A percentile compares a stretch with the other conserved stretches of the same genome.
phyloP scores from a whole-genome alignment of 208 protist genomes.

The Spongospora subterranea region DNA sequence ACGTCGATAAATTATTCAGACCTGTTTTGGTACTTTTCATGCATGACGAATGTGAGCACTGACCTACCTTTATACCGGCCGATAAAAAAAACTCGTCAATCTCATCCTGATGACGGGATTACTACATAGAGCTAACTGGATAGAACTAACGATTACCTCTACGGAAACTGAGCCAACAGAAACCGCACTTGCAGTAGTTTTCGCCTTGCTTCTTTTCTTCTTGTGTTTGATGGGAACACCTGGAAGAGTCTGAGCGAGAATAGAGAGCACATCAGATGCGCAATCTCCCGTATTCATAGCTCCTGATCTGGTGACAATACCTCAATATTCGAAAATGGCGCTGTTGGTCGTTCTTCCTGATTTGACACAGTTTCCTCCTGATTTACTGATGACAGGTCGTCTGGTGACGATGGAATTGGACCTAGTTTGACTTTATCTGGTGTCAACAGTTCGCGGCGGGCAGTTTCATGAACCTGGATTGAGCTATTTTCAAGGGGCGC shows the following conservation, averaged over 20 bases:
- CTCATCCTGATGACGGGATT: background rate
- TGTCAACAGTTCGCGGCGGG: background rate
- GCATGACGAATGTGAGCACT: background rate
- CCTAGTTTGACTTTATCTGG: background rate
- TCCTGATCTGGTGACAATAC: too few relatives aligned
- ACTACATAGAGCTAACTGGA: background rate
- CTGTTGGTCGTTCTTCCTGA: background rate
- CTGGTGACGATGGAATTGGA: too few relatives aligned
- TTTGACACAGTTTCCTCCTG: background rate
- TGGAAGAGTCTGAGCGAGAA: too few relatives aligned
- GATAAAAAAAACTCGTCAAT: background rate
- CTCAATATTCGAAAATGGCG: too few relatives aligned
- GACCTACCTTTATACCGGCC: background rate
- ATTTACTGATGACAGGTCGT: background rate
- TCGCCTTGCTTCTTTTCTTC: too few relatives aligned
- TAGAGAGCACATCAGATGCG: too few relatives aligned
- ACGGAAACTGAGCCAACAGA: too few relatives aligned
- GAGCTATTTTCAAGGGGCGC: background rate
- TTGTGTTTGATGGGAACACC: too few relatives aligned
- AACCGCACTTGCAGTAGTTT: too few relatives aligned
- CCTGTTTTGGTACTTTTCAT: background rate
- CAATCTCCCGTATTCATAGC: too few relatives aligned
- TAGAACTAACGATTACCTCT: too few relatives aligned
- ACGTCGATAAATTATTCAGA: background rate
- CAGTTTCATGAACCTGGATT: background rate